Evolutionary conservation across 2,329 filamentous ascomycete species (phyloP), one percentile per base, ranked within the genome.

Genomic region (Colletotrichum sp.): DNA sequence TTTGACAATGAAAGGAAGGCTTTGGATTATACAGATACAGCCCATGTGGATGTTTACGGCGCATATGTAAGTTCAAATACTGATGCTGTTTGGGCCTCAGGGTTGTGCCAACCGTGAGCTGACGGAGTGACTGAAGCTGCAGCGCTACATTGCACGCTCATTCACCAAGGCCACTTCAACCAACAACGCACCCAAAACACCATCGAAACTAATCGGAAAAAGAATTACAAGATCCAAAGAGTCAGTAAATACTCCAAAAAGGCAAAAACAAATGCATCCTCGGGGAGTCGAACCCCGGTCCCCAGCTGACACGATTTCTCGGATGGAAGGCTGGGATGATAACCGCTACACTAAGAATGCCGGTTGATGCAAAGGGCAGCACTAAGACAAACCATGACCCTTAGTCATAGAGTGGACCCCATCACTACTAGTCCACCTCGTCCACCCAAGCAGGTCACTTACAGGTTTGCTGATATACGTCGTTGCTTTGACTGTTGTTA

Each of bases 261-360:
- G 8, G 28, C 9, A 59, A 59, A 59, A 30, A 32, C 9, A 13
- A 13, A 7, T 66, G 43, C 32, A 43, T 38, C 43, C 63, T 24
- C 38, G 34, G 63, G 43, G 24, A 66, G 18, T 55, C 63, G 63
- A 66, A 66, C 24, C 63, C 63, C 34, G 38, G 38, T 66, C 63
- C 38, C 63, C 63, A 66, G 63, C 63, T 34, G 6, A 21, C 10
- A 13, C 6, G 5, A 4, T 12, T 52, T 8, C 12, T 26, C n/a
- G 21, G 18, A 24, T 55, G 63, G 63, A 68, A 68, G 52, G 52
- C 52, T 68, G 52, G 52, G 52, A 68, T 59, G 65, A 68, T 68
- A 68, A 58, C 65, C 65, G n/a, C 30, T 58, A 68, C 65, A 59
- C 48, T 68, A 58, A 21, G 28, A 21, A 67, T 34, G 28, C 30